Base-by-base conservation (phyloP, 257 asterid species). In the Rhazya stricta region DNA sequence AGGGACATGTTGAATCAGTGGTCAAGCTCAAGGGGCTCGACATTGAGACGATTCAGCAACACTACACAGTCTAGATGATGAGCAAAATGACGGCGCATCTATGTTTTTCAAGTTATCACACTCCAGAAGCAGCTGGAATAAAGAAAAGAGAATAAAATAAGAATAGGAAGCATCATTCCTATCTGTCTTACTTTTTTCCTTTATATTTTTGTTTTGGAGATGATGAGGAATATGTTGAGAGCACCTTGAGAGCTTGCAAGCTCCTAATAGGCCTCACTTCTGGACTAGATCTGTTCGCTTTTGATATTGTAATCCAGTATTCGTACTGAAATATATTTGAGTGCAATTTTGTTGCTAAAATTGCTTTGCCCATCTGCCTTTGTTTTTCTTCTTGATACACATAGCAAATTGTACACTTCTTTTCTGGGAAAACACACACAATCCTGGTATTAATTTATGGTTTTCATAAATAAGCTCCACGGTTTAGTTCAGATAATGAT, bases 11-110 rank as follows among this genome's bases (percentile, higher is more conserved):
- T 7, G 89, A 85, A 57, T 85, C 87, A 1, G 89, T 85, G 71
- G 86, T 82, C 69, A 85, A 83, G 84, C 86, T 85, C 34, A 85
- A 85, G 77, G 89, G 86, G 36, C 89, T 85, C 1, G 89, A 85
- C 77, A 85, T 85, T n/a, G 83, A 85, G 63, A 85, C 89, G 13
- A 85, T 85, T 69, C 86, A 85, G 56, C 89, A 85, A 72, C 85
- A 85, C 72, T 85, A 85, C 81, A 85, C 87, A 8, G 89, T 85
- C 45, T 85, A 73, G 76, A 60, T 9, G 76, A 60, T 9, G 50
- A 16, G 41, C 69, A 56, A 71, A 60, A 71, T 18, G 27, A 9
- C 21, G 8, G 42, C 30, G 53, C 25, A 65, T 37, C 45, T 32
- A 5, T 3, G 29, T 36, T 36, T n/a, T 1, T 69, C 41, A 56